Conservation (phyloP, 2,329 filamentous ascomycete genomes). For the Apiospora malaysiana region DNA sequence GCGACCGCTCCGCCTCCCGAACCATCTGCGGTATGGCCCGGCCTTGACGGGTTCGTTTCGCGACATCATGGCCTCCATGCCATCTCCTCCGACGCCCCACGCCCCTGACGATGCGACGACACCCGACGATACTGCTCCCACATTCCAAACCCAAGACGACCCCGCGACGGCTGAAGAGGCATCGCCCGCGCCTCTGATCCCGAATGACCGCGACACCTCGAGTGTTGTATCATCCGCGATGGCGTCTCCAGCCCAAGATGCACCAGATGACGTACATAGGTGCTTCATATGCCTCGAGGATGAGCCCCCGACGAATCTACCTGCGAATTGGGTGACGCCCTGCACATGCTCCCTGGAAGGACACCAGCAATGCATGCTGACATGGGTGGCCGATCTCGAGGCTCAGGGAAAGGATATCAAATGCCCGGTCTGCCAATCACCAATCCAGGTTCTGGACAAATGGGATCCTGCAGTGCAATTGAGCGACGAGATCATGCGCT, state of each 20-base stretch:
- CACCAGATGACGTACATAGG: slow-evolving; percentile 41
- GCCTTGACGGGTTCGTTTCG: neutral
- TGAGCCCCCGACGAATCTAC: slow-evolving; percentile 54
- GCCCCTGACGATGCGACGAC: neutral
- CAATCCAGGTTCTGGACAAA: slow-evolving; percentile 78
- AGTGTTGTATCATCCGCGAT: neutral
- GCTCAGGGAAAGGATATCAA: slow-evolving; percentile 68
- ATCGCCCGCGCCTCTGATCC: slow-evolving; percentile 27
- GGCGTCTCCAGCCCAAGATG: slow-evolving; percentile 10
- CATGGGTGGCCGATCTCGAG: slow-evolving; percentile 93
- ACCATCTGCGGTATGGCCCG: neutral
- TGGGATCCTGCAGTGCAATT: slow-evolving; percentile 74
- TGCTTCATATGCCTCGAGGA: slow-evolving; percentile 71
- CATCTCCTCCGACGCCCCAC: neutral
- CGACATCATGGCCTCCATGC: slow-evolving; percentile 17
- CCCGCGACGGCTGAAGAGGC: slow-evolving; percentile 20
- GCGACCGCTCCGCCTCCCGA: neutral
- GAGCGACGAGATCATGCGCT: slow-evolving; percentile 62
- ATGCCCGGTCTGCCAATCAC: slow-evolving; percentile 89
- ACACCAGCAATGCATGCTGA: slow-evolving; percentile 83
- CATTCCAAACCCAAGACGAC: neutral
- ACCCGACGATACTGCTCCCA: neutral
- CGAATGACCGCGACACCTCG: slow-evolving; percentile 26
- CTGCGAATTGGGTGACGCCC: slow-evolving; percentile 77
- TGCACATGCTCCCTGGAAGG: slow-evolving; percentile 91